Percentiles rank a stretch among this genome's conserved stretches.
Evolutionary conservation across 169 alveolate genomes (phyloP).

Genomic region (Blepharisma undulans): DNA sequence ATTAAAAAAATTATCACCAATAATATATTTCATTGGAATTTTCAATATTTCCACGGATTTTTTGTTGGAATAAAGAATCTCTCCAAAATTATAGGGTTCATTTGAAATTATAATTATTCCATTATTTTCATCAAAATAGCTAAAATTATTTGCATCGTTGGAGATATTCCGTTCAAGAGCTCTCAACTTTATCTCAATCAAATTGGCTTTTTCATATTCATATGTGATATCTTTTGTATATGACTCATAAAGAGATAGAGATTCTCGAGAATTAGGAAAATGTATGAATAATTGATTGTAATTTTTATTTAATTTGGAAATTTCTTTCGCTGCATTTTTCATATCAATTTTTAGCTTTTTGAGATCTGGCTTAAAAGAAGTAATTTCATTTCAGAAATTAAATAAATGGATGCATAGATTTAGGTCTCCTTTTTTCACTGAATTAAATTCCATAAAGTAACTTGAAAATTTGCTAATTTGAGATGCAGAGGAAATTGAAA

Average conservation of each 20-base stretch:
- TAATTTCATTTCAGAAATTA: neutral
- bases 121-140: constrained; percentile 6
- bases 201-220: neutral
- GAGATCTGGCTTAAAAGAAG: neutral
- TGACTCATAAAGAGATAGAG: neutral
- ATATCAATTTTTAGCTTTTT: neutral
- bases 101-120: neutral
- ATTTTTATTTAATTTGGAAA: neutral
- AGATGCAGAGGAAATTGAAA: neutral
- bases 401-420: neutral
- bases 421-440: neutral
- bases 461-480: neutral
- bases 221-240: neutral
- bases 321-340: too few species aligned
- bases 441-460: neutral
- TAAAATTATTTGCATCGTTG: neutral
- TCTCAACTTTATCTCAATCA: neutral
- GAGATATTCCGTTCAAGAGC: neutral
- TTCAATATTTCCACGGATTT: neutral
- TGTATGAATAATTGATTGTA: neutral
- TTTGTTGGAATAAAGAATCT: neutral
- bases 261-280: neutral
- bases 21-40: neutral
- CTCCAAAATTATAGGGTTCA: neutral
- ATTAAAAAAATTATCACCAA: neutral